Conservation (phyloP, 2,329 filamentous ascomycete genomes). For the Anthostomella pinea region DNA sequence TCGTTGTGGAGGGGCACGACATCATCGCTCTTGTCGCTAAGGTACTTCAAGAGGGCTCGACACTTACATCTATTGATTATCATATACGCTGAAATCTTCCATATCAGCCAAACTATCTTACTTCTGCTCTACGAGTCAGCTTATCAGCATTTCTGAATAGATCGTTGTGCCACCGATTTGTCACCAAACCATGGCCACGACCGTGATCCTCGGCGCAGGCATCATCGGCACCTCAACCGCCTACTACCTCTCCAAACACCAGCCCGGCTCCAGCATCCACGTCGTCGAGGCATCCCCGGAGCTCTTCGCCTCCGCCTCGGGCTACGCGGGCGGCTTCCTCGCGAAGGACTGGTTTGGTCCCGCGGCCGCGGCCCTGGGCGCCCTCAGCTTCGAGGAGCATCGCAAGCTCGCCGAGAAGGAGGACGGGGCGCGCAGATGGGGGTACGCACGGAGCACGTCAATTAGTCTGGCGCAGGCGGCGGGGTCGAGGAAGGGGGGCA, state of each 20-base stretch:
- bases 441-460: slow-evolving; percentile 53
- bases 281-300: slow-evolving; percentile 46
- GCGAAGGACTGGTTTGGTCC: slow-evolving; percentile 70
- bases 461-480: slow-evolving; percentile 44
- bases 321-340: slow-evolving; percentile 71
- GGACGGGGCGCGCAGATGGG: slow-evolving; percentile 53
- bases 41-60: no score
- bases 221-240: slow-evolving; percentile 69
- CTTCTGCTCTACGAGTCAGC: no score
- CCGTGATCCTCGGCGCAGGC: slow-evolving; percentile 66
- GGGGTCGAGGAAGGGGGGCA: slow-evolving; percentile 28
- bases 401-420: slow-evolving; percentile 58
- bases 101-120: no score
- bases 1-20: neutral
- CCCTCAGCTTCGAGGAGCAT: slow-evolving; percentile 69
- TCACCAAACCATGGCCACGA: slow-evolving; percentile 42
- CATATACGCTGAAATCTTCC: no score
- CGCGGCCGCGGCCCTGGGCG: slow-evolving; percentile 55
- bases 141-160: no score
- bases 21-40: no score
- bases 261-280: slow-evolving; percentile 42
- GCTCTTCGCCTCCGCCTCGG: slow-evolving; percentile 72
- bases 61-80: no score
- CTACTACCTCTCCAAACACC: slow-evolving; percentile 63
- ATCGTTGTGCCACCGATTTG: no score